Evolutionary conservation across 345 rosid genomes (phyloP).

Genomic region (Abelmoschus esculentus): DNA sequence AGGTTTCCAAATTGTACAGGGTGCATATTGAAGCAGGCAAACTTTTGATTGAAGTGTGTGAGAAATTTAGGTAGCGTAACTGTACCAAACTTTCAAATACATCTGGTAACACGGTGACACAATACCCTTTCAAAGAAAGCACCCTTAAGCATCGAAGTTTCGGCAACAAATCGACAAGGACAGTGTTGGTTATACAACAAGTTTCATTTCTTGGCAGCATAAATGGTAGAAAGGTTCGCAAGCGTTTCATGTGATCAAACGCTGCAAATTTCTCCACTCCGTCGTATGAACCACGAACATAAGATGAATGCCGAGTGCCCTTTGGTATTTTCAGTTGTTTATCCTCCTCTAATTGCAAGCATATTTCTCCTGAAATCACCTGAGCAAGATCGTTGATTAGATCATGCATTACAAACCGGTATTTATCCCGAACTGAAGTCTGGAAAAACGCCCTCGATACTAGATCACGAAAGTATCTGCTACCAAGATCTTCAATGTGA

Average conservation of each 20-base stretch:
- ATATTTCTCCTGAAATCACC: neutral
- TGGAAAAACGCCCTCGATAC: slow-evolving; percentile 11
- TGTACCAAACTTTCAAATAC: slow-evolving; percentile 12
- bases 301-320: slow-evolving; percentile 11
- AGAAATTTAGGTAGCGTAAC: slow-evolving; percentile 16
- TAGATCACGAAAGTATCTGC: slow-evolving; percentile 2
- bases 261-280: neutral
- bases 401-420: slow-evolving; percentile 20
- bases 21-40: slow-evolving; percentile 7
- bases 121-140: slow-evolving; percentile 13
- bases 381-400: slow-evolving; percentile 22
- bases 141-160: slow-evolving; percentile 14
- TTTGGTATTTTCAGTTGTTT: neutral
- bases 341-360: neutral
- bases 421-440: neutral
- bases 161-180: slow-evolving; percentile 5
- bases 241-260: neutral
- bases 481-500: slow-evolving; percentile 5
- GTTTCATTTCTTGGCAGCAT: neutral
- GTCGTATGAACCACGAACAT: neutral
- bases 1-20: slow-evolving; percentile 12
- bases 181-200: neutral
- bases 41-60: slow-evolving; percentile 7
- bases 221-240: slow-evolving; percentile 12
- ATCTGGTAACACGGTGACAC: slow-evolving; percentile 8